These are phyloP conservation scores for Ochromonas danica DNA, from an alignment of 108 stramenopile genomes.

Conservation along the genomic window DNA sequence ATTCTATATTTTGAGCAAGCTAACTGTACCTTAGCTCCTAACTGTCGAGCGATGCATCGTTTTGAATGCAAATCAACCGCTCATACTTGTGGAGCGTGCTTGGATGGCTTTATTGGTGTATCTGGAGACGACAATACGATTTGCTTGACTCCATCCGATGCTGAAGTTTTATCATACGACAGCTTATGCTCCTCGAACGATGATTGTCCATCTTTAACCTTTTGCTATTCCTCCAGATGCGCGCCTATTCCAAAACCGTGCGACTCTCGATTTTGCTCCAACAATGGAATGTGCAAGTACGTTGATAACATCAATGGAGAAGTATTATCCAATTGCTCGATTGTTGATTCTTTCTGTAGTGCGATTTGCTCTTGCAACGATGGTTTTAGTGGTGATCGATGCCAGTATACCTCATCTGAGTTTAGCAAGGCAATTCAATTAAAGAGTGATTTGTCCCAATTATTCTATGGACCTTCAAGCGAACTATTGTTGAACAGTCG, in stretches of 20 bases:
- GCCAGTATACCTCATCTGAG: not conserved
- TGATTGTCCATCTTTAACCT: not conserved
- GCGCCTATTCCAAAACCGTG: not conserved
- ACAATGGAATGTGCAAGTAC: not conserved
- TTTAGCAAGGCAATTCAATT: not conserved
- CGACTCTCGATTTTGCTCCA: not conserved
- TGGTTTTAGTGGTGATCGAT: not conserved
- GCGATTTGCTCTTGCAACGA: not conserved
- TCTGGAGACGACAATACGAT: not conserved
- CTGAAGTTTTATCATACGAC: too few species aligned
- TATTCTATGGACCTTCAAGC: too few species aligned
- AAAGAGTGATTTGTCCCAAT: not conserved
- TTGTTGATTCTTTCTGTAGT: not conserved
- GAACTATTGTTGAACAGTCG: too few species aligned
- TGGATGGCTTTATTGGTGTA: conserved; percentile 4
- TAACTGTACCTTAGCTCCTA: not conserved
- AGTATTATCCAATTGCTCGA: not conserved
- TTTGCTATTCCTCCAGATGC: not conserved
- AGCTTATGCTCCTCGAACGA: too few species aligned
- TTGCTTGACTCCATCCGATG: not conserved
- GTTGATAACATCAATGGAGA: not conserved
- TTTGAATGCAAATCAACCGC: not conserved
- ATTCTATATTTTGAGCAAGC: not conserved
- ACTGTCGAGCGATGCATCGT: not conserved
- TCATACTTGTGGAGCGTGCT: not conserved